phyloP scores from a whole-genome alignment of 805 yeast genomes.

The Monosporozyma aerobia region DNA sequence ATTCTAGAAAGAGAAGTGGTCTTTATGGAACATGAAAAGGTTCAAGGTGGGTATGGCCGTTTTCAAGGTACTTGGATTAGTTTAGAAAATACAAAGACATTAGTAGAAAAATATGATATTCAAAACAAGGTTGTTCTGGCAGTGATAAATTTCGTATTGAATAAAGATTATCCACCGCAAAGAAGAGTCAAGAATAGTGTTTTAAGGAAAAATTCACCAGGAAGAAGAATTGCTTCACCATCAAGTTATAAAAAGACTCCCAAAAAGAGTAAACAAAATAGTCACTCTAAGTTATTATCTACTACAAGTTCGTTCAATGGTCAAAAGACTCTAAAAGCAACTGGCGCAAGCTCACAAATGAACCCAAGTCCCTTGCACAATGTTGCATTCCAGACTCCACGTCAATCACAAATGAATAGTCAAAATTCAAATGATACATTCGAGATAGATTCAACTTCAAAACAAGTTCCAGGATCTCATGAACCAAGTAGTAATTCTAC shows the following conservation, averaged over 20 bases:
- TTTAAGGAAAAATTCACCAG: conserved; percentile 26
- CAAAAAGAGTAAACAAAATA: conserved; percentile 15
- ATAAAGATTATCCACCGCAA: conserved; percentile 36
- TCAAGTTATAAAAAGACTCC: conserved; percentile 30
- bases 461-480: background rate
- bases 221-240: conserved; percentile 27
- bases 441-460: background rate
- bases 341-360: conserved; percentile 9
- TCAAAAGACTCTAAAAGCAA: conserved; percentile 4
- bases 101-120: conserved; percentile 46
- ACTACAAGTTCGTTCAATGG: conserved; percentile 3
- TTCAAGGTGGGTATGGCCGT: conserved; percentile 79
- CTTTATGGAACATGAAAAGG: conserved; percentile 61
- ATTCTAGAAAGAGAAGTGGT: conserved; percentile 69
- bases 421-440: background rate
- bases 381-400: conserved; percentile 29
- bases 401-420: conserved; percentile 11
- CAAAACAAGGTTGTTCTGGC: conserved; percentile 40
- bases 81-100: conserved; percentile 48
- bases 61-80: conserved; percentile 88
- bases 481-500: conserved; percentile 8
- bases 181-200: conserved; percentile 33
- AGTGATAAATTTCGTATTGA: conserved; percentile 47
- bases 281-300: conserved; percentile 5
- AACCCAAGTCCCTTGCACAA: conserved; percentile 30